Evolutionary conservation across 2,329 filamentous ascomycete species (phyloP).

Genomic region (Diaporthe destruens): DNA sequence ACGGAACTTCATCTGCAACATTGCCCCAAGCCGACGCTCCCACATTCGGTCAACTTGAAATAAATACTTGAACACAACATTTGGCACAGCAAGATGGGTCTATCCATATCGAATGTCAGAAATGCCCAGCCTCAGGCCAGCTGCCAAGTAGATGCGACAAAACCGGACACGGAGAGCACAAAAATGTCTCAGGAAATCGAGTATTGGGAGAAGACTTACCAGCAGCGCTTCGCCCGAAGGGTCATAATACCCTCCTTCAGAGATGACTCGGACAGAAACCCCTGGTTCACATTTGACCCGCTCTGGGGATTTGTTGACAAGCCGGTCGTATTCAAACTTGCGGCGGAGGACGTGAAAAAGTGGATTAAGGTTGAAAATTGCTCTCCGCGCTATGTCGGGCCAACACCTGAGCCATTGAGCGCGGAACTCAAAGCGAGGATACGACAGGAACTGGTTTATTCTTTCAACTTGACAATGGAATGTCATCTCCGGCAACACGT

Average conservation of each 20-base stretch:
- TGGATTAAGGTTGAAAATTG: background rate
- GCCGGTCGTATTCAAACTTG: background rate
- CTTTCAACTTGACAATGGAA: background rate
- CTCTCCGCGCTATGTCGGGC: background rate
- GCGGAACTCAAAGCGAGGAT: conserved; percentile 23
- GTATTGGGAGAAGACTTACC: conserved; percentile 1
- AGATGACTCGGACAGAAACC: background rate
- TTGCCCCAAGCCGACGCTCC: background rate
- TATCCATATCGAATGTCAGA: background rate
- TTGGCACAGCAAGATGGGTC: conserved; percentile 24
- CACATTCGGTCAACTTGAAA: conserved; percentile 8
- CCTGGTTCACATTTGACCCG: background rate
- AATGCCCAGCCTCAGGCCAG: background rate
- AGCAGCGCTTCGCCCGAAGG: background rate
- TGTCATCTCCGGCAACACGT: background rate
- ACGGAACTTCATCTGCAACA: background rate
- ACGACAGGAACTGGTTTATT: conserved; percentile 2
- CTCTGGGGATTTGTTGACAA: conserved; percentile 1
- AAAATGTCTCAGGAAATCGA: background rate
- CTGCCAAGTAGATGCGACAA: background rate
- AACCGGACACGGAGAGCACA: background rate
- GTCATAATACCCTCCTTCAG: conserved; percentile 6
- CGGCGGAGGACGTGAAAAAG: background rate
- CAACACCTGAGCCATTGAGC: conserved; percentile 24
- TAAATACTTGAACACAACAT: background rate